Evolutionary conservation across 345 rosid species (phyloP).

Genomic region (Erysimum cheiranthoides): DNA sequence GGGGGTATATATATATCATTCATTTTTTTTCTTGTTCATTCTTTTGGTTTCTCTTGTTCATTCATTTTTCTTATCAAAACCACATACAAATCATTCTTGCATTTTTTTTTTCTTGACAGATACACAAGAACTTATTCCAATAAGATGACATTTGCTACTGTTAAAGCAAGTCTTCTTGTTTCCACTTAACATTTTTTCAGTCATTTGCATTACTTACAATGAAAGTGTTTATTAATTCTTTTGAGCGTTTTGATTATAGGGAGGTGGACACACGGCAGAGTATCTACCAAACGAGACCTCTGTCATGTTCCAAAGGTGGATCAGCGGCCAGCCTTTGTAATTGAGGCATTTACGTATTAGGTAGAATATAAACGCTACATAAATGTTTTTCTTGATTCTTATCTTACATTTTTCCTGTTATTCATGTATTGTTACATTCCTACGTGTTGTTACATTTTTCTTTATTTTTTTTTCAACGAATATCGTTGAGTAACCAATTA

Average conservation of each 20-base stretch:
- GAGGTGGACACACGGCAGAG: constrained; percentile 41
- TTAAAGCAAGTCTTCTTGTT: constrained; percentile 50
- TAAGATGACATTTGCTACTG: constrained; percentile 56
- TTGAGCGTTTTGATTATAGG: not conserved
- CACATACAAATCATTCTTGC: not conserved
- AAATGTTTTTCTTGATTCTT: no score
- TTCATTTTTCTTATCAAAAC: not conserved
- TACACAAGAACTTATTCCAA: constrained; percentile 54
- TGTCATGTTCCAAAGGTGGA: constrained; percentile 40
- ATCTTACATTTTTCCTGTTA: no score
- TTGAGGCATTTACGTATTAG: not conserved
- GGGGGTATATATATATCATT: constrained; percentile 24
- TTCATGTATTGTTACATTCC: no score
- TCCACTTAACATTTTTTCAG: not conserved
- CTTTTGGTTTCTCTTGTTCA: no score
- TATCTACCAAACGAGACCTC: constrained; percentile 26
- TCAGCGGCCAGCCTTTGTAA: constrained; percentile 26
- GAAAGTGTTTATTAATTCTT: not conserved
- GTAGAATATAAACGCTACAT: no score
- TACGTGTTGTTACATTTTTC: no score
- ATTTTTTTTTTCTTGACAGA: constrained; percentile 21
- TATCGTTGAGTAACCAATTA: no score
- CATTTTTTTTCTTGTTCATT: not conserved
- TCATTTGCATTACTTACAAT: not conserved
- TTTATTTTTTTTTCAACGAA: no score